Conservation (phyloP, 495 filamentous ascomycete genomes). For the Monascus purpureus region DNA sequence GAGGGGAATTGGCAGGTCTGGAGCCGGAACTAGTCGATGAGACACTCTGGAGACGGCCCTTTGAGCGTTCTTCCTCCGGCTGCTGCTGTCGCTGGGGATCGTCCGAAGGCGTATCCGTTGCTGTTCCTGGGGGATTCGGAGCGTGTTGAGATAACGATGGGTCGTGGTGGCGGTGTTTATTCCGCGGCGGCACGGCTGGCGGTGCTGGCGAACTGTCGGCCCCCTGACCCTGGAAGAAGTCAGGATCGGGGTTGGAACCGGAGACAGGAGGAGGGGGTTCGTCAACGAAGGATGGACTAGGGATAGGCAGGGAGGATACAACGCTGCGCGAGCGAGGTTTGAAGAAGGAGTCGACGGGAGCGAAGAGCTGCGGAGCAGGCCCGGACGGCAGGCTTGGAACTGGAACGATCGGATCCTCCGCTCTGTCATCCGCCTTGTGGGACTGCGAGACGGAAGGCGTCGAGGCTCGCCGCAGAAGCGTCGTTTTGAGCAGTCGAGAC, state of each 20-base stretch:
- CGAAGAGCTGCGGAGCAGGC: neutral
- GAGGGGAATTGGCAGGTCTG: conserved; percentile 6
- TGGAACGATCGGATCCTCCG: conserved; percentile 3
- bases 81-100: no score
- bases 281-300: neutral
- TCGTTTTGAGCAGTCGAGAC: conserved; percentile 24
- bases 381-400: neutral
- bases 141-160: no score
- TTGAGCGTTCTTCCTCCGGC: no score
- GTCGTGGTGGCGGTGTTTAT: no score
- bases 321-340: neutral
- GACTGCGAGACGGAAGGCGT: conserved; percentile 10
- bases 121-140: no score
- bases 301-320: neutral
- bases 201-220: no score
- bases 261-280: neutral
- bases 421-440: conserved; percentile 13
- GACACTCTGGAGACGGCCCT: conserved; percentile 2
- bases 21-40: conserved; percentile 6
- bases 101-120: no score
- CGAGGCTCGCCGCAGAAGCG: conserved; percentile 27
- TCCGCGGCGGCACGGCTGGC: no score
- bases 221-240: no score
- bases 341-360: neutral
- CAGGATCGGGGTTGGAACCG: no score